Percentiles rank a stretch among this genome's conserved stretches.
phyloP scores from a whole-genome alignment of 306 rosid genomes.

The Erythrophleum fordii region DNA sequence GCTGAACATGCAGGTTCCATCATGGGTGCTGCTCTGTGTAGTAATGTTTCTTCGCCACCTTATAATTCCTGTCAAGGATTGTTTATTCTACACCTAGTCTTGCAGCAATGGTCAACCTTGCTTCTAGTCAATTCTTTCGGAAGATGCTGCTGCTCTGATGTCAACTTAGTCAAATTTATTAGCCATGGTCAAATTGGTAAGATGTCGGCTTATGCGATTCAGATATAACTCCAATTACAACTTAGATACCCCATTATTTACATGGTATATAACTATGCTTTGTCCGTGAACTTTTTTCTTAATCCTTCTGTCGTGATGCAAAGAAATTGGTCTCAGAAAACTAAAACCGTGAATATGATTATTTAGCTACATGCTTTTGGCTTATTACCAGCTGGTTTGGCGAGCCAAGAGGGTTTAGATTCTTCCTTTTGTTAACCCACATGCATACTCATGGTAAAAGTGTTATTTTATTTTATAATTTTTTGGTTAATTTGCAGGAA shows the following conservation, averaged over 20 bases:
- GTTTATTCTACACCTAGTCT: conserved; percentile 13
- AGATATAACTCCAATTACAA: conserved; percentile 13
- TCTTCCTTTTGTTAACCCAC: neutral
- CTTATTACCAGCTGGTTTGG: neutral
- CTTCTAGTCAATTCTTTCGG: conserved; percentile 16
- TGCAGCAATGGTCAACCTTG: conserved; percentile 10
- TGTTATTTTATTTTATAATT: neutral
- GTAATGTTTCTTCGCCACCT: neutral
- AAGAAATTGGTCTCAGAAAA: conserved; percentile 23
- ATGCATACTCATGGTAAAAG: neutral
- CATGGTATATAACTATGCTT: conserved; percentile 3
- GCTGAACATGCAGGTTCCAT: conserved; percentile 30
- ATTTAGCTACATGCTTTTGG: neutral
- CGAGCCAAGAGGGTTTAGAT: conserved; percentile 7
- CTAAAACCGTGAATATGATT: neutral
- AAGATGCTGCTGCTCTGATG: conserved; percentile 16
- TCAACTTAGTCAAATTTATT: conserved; percentile 11
- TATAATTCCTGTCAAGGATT: neutral
- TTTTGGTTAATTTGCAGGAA: conserved; percentile 19
- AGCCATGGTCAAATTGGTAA: conserved; percentile 32
- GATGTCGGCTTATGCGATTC: conserved; percentile 1
- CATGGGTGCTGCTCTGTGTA: conserved; percentile 12
- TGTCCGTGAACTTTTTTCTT: neutral
- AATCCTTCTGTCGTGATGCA: neutral
- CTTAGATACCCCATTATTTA: neutral